These are phyloP conservation scores for Cyclotella sp. DNA, from an alignment of 108 stramenopile genomes.

Conservation along the genomic window DNA sequence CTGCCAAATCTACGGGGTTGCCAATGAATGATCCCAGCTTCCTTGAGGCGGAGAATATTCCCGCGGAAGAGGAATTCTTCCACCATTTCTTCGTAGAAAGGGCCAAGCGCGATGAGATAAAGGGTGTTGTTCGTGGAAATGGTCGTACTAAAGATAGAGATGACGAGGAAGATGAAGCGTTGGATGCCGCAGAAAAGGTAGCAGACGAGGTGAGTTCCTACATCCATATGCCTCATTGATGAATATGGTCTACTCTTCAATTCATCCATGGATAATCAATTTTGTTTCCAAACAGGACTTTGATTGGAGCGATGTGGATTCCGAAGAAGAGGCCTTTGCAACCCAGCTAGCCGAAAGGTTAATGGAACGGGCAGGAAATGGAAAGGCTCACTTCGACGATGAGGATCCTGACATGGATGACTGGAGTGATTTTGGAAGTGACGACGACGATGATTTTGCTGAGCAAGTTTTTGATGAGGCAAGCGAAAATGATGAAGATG, in stretches of 20 bases:
- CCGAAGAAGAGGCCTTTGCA: slow-evolving; percentile 91
- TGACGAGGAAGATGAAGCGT: slow-evolving; percentile 62
- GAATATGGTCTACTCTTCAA: neutral
- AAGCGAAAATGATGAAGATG: slow-evolving; percentile 42
- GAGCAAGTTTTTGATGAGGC: slow-evolving; percentile 43
- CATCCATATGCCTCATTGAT: slow-evolving; percentile 9
- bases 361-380: slow-evolving; percentile 77
- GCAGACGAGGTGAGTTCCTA: slow-evolving; percentile 52
- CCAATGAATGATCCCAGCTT: slow-evolving; percentile 87
- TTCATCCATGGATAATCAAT: neutral
- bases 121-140: slow-evolving; percentile 69
- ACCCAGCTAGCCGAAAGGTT: slow-evolving; percentile 88
- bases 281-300: slow-evolving; percentile 55
- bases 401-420: slow-evolving; percentile 94
- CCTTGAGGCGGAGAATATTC: slow-evolving; percentile 59
- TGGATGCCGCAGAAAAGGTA: slow-evolving; percentile 51
- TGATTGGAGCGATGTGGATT: slow-evolving; percentile 70
- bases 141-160: slow-evolving; percentile 45
- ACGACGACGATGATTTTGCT: slow-evolving; percentile 61
- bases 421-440: slow-evolving; percentile 81
- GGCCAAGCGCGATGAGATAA: slow-evolving; percentile 81
- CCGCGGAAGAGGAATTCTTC: slow-evolving; percentile 91
- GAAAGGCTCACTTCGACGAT: slow-evolving; percentile 82
- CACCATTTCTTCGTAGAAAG: slow-evolving; percentile 91
- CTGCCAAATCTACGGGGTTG: slow-evolving; percentile 41